Conservation (phyloP, 1,284 basidiomycete genomes). For the Phellinidium pouzarii region DNA sequence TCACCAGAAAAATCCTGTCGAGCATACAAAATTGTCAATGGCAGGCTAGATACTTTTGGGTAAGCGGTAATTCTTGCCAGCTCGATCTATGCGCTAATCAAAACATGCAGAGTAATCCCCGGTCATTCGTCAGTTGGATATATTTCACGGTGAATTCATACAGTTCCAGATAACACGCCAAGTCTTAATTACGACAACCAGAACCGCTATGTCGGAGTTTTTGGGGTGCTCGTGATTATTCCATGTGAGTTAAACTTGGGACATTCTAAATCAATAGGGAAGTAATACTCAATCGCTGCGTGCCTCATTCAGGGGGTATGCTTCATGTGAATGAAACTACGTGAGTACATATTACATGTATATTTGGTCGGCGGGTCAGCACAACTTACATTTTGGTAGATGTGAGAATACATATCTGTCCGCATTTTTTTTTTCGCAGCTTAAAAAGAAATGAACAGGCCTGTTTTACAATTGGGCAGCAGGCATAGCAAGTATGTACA, state of each 20-base stretch:
- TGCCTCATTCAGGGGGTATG: too few species aligned
- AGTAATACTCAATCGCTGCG: too few species aligned
- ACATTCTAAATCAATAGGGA: too few species aligned
- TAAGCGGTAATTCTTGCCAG: neutral
- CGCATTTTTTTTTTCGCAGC: too few species aligned
- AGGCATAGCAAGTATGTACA: neutral
- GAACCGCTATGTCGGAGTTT: conserved; percentile 7
- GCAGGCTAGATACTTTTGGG: conserved; percentile 6
- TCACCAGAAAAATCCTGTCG: neutral
- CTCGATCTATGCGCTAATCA: neutral
- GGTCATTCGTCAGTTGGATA: neutral
- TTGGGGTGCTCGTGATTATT: neutral
- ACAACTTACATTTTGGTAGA: too few species aligned
- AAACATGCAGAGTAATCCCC: neutral
- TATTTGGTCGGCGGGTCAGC: too few species aligned
- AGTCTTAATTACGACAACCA: neutral
- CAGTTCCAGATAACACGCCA: too few species aligned
- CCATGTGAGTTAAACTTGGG: neutral
- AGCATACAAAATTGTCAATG: neutral
- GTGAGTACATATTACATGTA: too few species aligned
- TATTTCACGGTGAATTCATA: neutral
- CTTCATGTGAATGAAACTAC: too few species aligned
- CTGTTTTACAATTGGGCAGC: neutral
- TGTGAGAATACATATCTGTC: too few species aligned
- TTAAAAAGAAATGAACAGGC: neutral